Evolutionary conservation across 1,284 basidiomycete species (phyloP), one percentile per base, ranked within the genome.

Genomic region (Amylostereum areolatum): DNA sequence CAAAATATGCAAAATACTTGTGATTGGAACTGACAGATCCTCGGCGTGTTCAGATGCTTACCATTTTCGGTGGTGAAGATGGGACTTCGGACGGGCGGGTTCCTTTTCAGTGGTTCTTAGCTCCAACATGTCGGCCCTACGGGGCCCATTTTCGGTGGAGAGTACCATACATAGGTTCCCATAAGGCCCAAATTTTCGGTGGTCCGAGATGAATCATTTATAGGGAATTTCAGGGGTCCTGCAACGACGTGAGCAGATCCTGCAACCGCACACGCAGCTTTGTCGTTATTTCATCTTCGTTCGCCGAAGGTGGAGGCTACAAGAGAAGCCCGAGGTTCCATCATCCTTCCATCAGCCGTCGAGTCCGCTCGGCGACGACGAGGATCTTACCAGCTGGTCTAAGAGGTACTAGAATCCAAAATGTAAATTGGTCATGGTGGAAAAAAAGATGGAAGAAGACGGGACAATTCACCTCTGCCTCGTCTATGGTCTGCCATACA

Each of bases 401-500:
- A 73, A 56, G 12, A 73, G 62, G 48, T 70, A 73, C 70, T 71
- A 28, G 12, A 36, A 45, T 25, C 24, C 37, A 36, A 27, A 12
- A 30, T n/a, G 2, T 18, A 47, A 25, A 27, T n/a, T 8, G 10
- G 7, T n/a, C 5, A 40, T 41, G 24, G 18, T 25, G 3, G 33
- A 9, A 31, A 39, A 49, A 4, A 28, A 7, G 12, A 24, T 3
- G 36, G 8, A n/a, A 18, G 18, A 18, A 18, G 18, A 18, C 18
- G 18, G 18, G 18, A 18, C 28, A 7, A 45, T 57, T 35, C 43
- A 71, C 71, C 62, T 73, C 71, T 45, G 67, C 68, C 52, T 72
- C 71, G 46, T 73, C 70, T 57, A 72, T 73, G 1, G 70, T 71
- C 71, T 72, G 34, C 27, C 31, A 27, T 12, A 35, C n/a, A n/a